Evolutionary conservation across 805 yeast species (phyloP), one percentile per base, ranked within the genome.

Genomic region (Saturnispora besseyi): DNA sequence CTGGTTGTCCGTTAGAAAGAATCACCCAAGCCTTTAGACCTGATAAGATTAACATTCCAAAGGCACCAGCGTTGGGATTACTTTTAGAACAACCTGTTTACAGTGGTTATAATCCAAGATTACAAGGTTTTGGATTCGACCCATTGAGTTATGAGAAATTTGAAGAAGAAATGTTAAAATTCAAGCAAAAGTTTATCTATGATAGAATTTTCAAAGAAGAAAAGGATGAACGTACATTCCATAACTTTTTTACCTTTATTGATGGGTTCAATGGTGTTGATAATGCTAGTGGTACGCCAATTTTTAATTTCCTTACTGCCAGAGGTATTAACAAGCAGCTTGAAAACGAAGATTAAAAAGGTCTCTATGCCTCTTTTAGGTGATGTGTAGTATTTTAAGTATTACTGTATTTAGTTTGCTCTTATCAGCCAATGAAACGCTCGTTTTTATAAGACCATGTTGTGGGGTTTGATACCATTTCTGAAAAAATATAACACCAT

Each of bases 21-120:
- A 86, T 93, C 54, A 62, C 70, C 8, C 87, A 87, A 59, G 86
- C 96, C 3, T 93, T 87, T 63, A 79, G 81, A 5, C 74, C 79
- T 2, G 76, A 76, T 37, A 86, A 82, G 60, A 77, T 93, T 54
- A 89, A 90, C 61, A 86, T 93, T 55, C 99, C 99, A 50, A 93
- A 93, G 67, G 99, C 98, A 0, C 99, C 99, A 4, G 96, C 98
- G 28, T 73, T 93, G 53, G 99, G 99, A 0, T 72, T 93, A 50
- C 70, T 93, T 46, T 75, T 93, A 53, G 98, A 93, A 62, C 81
- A 84, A 51, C 99, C 99, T 0, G 95, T 90, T 11, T 93, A 87
- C 64, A 95, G 86, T 45, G 82, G 86, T 12, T 87, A 84, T 65
- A 93, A 93, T 66, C 70, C 74, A 29, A 78, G 79, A 62, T 73